Evolutionary conservation across 208 protist species (phyloP).

Genomic region (Wallacemonas collosoma): DNA sequence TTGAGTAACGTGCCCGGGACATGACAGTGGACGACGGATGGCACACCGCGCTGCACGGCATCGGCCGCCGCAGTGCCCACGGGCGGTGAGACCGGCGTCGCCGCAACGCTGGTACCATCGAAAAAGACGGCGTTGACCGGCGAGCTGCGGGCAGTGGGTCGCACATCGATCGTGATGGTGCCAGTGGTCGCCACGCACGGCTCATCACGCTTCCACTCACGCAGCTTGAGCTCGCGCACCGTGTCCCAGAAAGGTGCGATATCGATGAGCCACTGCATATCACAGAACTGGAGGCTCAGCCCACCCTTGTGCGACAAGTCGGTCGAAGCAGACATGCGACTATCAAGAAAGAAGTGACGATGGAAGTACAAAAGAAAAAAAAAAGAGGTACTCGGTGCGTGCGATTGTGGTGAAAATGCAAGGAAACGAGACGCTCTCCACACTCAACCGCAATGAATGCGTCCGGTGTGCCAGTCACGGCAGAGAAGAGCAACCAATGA

Average conservation of each 20-base stretch:
- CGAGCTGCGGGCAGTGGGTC: constrained; percentile 17
- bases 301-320: background rate
- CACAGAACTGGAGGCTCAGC: constrained; percentile 18
- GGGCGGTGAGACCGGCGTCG: background rate
- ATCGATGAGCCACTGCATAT: constrained; percentile 50
- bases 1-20: constrained; percentile 36
- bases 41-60: background rate
- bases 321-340: background rate
- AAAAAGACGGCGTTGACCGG: constrained; percentile 44
- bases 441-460: too few relatives aligned
- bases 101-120: constrained; percentile 26
- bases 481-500: too few relatives aligned
- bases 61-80: constrained; percentile 10
- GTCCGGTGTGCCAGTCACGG: too few relatives aligned
- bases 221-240: constrained; percentile 54
- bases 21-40: background rate
- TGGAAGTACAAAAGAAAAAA: background rate
- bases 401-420: too few relatives aligned
- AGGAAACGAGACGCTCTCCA: too few relatives aligned
- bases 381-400: background rate
- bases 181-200: constrained; percentile 32
- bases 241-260: constrained; percentile 58
- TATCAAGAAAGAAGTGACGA: background rate
- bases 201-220: constrained; percentile 57
- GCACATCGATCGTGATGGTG: constrained; percentile 34